Evolutionary conservation across 176 grass and related monocot species (phyloP).

Genomic region (Saccharum officinarum): DNA sequence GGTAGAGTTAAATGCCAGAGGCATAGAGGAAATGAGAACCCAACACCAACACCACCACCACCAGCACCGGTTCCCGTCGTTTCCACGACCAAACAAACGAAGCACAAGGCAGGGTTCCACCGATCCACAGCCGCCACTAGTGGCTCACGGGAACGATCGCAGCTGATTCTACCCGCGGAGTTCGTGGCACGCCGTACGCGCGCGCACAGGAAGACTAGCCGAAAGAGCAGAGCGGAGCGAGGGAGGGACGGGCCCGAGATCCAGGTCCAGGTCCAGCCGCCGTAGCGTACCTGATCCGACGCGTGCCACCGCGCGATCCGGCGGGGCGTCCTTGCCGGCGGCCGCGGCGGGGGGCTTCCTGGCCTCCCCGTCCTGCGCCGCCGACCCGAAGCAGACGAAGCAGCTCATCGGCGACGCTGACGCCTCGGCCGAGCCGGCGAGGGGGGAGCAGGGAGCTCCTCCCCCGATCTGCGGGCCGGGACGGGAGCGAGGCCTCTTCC

Average conservation of each 20-base stretch:
- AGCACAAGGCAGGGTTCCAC: not conserved
- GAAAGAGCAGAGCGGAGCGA: not conserved
- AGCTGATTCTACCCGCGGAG: not conserved
- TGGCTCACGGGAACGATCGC: not conserved
- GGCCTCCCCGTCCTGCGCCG: conserved; percentile 39
- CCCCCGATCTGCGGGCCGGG: conserved; percentile 33
- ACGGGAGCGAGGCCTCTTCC: not conserved
- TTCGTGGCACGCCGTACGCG: not conserved
- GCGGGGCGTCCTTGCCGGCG: conserved; percentile 49
- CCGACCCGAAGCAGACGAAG: conserved; percentile 82
- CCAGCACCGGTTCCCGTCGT: not conserved
- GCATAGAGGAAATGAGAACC: not conserved
- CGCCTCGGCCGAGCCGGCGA: not conserved
- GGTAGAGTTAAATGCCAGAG: not conserved
- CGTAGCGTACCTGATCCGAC: conserved; percentile 61
- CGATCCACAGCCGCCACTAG: not conserved
- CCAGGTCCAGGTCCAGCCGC: not conserved
- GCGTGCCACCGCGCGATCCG: conserved; percentile 39
- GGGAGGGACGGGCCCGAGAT: conserved; percentile 25
- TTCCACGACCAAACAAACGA: not conserved
- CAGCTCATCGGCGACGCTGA: conserved; percentile 53
- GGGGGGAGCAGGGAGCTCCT: not conserved
- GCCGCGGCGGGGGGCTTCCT: conserved; percentile 26
- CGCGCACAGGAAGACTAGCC: not conserved
- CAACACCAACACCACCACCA: not conserved